Evolutionary conservation across 345 rosid species (phyloP), one percentile per base, ranked within the genome.

Genomic region (Populus tremula): DNA sequence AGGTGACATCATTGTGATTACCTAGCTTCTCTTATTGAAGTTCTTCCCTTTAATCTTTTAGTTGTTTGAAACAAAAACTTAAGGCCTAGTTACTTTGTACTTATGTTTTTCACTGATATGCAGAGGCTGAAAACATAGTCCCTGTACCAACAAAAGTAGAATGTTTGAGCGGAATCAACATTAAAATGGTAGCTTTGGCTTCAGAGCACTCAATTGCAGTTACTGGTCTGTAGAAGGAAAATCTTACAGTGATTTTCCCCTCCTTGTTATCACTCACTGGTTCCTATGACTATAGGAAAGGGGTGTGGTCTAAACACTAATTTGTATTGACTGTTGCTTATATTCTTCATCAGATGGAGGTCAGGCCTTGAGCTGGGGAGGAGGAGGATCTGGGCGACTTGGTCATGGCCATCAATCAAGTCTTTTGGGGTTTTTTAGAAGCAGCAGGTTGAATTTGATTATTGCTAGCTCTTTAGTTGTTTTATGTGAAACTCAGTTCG

Each of bases 191-290:
- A 64, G 93, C 99, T 79, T 85, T 95, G 84, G 98, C 93, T 72
- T 89, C 97, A 41, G 99, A 95, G 85, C 98, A 95, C 77, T 90
- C 98, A 29, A 72, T 95, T 82, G 99, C 97, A 84, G 89, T 95
- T 77, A 87, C 98, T 83, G 97, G 97, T 94, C 11, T 62, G 88
- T 75, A 78, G 74, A 71, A 70, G 67, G 73, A 72, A 68, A 77
- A 38, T 36, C 77, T 72, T 84, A 33, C 50, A 41, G 20, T 13
- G 33, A 67, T 56, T 63, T 67, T 16, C 16, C 18, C 9, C 29
- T 35, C 33, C 20, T 33, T 27, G 39, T 67, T 67, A 16, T 20
- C 23, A 35, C n/a, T 61, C 5, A 6, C n/a, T 67, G 8, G 45
- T 35, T 35, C 41, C 36, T 31, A 0, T 67, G n/a, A 23, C 27